A percentile compares a stretch with the other conserved stretches of the same genome.
Conservation (phyloP, 1,284 basidiomycete species). For the Microbotryum violaceum region DNA sequence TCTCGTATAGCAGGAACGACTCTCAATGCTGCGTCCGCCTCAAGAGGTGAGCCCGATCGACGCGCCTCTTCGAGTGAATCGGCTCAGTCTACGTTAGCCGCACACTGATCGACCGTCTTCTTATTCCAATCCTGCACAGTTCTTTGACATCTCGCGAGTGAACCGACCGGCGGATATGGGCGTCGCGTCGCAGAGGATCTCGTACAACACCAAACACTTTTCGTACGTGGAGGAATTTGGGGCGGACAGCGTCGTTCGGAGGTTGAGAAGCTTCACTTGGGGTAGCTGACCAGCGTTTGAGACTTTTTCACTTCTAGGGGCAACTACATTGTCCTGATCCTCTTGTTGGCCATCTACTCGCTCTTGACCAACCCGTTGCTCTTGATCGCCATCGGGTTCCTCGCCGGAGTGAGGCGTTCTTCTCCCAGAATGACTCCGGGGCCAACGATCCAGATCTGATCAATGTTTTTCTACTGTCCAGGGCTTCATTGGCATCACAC, state of each 20-base stretch:
- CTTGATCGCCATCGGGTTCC: constrained; percentile 74
- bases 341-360: constrained; percentile 76
- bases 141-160: constrained; percentile 3
- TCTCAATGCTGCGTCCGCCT: constrained; percentile 2
- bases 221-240: neutral
- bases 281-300: too few relatives aligned
- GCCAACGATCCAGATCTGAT: neutral
- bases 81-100: too few relatives aligned
- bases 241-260: too few relatives aligned
- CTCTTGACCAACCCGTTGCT: constrained; percentile 74
- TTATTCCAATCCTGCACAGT: neutral
- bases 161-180: neutral
- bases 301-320: constrained; percentile 43
- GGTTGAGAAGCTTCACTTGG: too few relatives aligned
- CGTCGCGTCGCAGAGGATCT: constrained; percentile 2
- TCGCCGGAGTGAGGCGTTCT: constrained; percentile 54
- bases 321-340: constrained; percentile 81
- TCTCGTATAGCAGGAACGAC: constrained; percentile 6
- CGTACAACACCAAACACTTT: constrained; percentile 5
- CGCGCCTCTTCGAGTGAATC: too few relatives aligned
- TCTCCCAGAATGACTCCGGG: neutral
- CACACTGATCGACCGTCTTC: neutral
- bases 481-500: constrained; percentile 83
- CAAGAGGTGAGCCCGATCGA: constrained; percentile 8
- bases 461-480: neutral